Conservation (phyloP, 176 grass and related monocot species). For the Metroxylon sagu region DNA sequence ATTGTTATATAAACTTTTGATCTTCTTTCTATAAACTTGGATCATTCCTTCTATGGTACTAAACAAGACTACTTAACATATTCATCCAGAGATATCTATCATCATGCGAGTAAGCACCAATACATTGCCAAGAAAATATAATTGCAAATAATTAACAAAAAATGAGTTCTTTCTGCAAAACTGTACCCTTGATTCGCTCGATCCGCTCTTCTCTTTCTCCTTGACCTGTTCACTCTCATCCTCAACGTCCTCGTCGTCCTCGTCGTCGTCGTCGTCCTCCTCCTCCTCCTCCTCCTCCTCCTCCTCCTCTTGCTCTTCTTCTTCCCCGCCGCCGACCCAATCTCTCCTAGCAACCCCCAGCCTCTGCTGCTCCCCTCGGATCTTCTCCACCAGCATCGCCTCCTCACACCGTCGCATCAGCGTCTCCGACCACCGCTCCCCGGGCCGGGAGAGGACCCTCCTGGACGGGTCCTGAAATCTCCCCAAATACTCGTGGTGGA, state of each 20-base stretch:
- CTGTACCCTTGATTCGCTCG: too few relatives aligned
- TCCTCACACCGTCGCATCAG: constrained; percentile 75
- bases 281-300: constrained; percentile 32
- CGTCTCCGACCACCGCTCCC: constrained; percentile 82
- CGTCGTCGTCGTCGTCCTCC: constrained; percentile 29
- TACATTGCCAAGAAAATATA: too few relatives aligned
- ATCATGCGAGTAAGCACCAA: too few relatives aligned
- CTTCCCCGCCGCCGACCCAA: constrained; percentile 44
- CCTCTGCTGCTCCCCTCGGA: constrained; percentile 68
- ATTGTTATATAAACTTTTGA: too few relatives aligned
- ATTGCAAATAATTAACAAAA: too few relatives aligned
- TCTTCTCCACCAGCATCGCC: constrained; percentile 64
- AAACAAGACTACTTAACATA: too few relatives aligned
- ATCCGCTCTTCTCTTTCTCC: neutral
- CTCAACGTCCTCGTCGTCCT: constrained; percentile 29
- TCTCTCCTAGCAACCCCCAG: constrained; percentile 56
- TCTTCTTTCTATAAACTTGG: too few relatives aligned
- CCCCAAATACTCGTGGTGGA: constrained; percentile 76
- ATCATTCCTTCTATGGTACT: too few relatives aligned
- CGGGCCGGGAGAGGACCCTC: constrained; percentile 51
- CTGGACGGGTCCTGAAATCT: constrained; percentile 67
- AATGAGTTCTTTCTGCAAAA: too few relatives aligned
- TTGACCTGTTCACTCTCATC: constrained; percentile 5
- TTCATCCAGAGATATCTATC: too few relatives aligned
- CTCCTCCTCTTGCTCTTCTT: constrained; percentile 7